phyloP scores from a whole-genome alignment of 2,329 filamentous ascomycete species.

The Cercospora sp. region DNA sequence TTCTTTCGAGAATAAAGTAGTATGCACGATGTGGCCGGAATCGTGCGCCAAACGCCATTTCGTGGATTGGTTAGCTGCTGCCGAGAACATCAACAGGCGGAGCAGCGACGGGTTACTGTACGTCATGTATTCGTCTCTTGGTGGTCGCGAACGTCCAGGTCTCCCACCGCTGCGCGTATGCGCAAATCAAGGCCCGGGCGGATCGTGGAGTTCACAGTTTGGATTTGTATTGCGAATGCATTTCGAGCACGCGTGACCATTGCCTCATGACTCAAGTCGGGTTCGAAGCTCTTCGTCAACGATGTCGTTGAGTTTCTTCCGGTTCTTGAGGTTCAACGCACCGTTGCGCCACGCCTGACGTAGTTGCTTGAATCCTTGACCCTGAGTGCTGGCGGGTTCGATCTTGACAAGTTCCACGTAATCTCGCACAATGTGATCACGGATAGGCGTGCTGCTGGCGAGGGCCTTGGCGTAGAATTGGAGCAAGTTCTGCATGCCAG shows the following conservation, averaged over 20 bases:
- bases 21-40: neutral
- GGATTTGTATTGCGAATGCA: neutral
- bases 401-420: constrained; percentile 56
- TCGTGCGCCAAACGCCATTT: constrained; percentile 3
- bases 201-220: neutral
- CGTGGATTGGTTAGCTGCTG: neutral
- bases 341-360: constrained; percentile 56
- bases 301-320: constrained; percentile 56
- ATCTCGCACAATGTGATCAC: constrained; percentile 55
- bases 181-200: neutral
- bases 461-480: constrained; percentile 64
- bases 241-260: neutral
- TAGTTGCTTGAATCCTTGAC: constrained; percentile 53
- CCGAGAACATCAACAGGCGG: constrained; percentile 11
- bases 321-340: constrained; percentile 56
- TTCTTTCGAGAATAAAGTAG: constrained; percentile 7
- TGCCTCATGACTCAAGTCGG: constrained; percentile 47
- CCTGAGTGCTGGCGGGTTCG: constrained; percentile 45
- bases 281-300: constrained; percentile 54
- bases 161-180: neutral
- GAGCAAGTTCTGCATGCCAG: constrained; percentile 63
- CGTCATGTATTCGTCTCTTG: neutral
- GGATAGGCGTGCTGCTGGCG: constrained; percentile 52
- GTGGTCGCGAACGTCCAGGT: neutral
- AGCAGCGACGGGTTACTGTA: constrained; percentile 1